Percentiles rank a stretch among this genome's conserved stretches.
Evolutionary conservation across 2,329 filamentous ascomycete genomes (phyloP).

Genomic region (Microascus cirrosus): DNA sequence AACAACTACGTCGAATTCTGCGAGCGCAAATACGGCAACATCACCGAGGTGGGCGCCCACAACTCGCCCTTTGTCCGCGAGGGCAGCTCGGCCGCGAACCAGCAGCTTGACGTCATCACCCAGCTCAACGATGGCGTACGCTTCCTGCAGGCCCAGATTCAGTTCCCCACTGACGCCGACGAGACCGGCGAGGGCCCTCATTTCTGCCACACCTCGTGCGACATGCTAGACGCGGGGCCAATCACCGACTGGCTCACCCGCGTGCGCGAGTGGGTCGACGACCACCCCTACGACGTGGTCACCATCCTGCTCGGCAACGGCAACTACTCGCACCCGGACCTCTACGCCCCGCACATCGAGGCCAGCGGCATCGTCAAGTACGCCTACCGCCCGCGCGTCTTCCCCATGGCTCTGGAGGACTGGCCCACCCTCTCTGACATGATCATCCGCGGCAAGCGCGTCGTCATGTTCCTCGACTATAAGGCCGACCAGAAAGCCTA

Average conservation of each 20-base stretch:
- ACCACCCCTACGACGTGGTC: constrained; percentile 76
- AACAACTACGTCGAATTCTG: constrained; percentile 74
- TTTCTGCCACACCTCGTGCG: constrained; percentile 79
- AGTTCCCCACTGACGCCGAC: constrained; percentile 35
- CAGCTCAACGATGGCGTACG: constrained; percentile 72
- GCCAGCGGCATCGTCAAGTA: constrained; percentile 61
- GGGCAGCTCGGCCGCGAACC: constrained; percentile 68
- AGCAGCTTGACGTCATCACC: constrained; percentile 51
- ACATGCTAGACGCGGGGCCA: constrained; percentile 70
- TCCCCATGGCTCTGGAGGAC: constrained; percentile 60
- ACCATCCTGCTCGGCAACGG: constrained; percentile 79
- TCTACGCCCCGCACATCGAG: constrained; percentile 60
- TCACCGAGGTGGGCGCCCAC: constrained; percentile 67
- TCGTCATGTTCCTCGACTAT: constrained; percentile 79
- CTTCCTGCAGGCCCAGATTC: constrained; percentile 53
- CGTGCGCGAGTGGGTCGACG: constrained; percentile 61
- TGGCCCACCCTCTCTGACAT: constrained; percentile 78
- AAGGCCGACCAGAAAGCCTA: constrained; percentile 65
- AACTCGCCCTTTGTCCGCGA: constrained; percentile 67
- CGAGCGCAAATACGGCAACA: constrained; percentile 65
- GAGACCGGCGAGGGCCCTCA: constrained; percentile 37
- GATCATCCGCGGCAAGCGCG: constrained; percentile 59
- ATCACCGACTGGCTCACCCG: constrained; percentile 61
- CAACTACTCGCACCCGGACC: constrained; percentile 52
- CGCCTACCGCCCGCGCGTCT: constrained; percentile 59